These are phyloP conservation scores for Aspergillus jensenii DNA, from an alignment of 2,329 filamentous ascomycete genomes.

Conservation along the genomic window DNA sequence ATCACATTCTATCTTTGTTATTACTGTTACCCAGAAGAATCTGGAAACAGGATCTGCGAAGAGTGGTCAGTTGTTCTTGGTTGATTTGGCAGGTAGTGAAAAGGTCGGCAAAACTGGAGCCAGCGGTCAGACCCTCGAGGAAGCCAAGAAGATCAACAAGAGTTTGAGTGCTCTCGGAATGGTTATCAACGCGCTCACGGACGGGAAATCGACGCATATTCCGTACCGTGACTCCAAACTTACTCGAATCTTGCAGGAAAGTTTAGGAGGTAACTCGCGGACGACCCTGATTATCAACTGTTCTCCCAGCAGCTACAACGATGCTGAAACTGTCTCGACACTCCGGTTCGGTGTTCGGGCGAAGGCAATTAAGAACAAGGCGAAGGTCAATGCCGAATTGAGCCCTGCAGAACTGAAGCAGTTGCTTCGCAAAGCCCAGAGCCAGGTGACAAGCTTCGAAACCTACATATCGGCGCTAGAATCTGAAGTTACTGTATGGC, in stretches of 20 bases:
- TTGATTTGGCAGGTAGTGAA: constrained; percentile 96
- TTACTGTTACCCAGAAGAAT: constrained; percentile 97
- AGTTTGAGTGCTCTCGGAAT: constrained; percentile 96
- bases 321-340: constrained; percentile 88
- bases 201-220: constrained; percentile 93
- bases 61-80: constrained; percentile 93
- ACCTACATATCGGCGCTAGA: constrained; percentile 81
- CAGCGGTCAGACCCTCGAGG: constrained; percentile 93
- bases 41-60: constrained; percentile 94
- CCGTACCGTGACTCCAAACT: constrained; percentile 98
- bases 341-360: constrained; percentile 92
- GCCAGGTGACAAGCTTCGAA: constrained; percentile 84
- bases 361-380: constrained; percentile 99
- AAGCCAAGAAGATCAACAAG: constrained; percentile 99
- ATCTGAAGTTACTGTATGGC: constrained; percentile 82
- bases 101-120: constrained; percentile 98
- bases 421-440: constrained; percentile 87
- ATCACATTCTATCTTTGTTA: constrained; percentile 96
- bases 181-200: constrained; percentile 97
- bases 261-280: constrained; percentile 92
- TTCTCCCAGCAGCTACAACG: constrained; percentile 98
- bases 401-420: constrained; percentile 93
- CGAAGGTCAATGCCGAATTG: constrained; percentile 98
- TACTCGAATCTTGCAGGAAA: constrained; percentile 95
- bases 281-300: constrained; percentile 99